Percentiles rank a stretch among this genome's conserved stretches.
These are phyloP conservation scores for Triangularia verruculosa DNA, from an alignment of 2,329 filamentous ascomycete genomes.

Conservation along the genomic window DNA sequence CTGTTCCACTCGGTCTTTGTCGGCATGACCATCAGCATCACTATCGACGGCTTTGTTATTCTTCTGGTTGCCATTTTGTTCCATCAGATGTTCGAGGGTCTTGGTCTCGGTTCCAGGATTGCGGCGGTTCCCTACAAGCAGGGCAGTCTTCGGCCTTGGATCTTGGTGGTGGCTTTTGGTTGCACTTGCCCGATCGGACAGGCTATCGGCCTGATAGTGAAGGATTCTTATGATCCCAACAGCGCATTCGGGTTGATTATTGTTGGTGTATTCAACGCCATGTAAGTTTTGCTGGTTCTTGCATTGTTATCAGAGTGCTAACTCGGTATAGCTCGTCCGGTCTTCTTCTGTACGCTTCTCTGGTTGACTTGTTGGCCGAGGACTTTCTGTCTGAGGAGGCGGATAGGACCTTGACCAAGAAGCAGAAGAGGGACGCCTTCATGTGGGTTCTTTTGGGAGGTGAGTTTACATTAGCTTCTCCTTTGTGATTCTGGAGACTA, in stretches of 20 bases:
- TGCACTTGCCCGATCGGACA: slow-evolving; percentile 64
- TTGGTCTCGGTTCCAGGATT: slow-evolving; percentile 69
- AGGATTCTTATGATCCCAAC: slow-evolving; percentile 59
- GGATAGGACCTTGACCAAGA: slow-evolving; percentile 46
- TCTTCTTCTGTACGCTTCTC: slow-evolving; percentile 58
- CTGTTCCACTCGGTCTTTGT: slow-evolving; percentile 77
- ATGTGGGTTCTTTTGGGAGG: slow-evolving; percentile 50
- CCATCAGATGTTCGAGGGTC: slow-evolving; percentile 68
- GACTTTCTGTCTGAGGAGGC: slow-evolving; percentile 63
- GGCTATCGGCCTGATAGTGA: slow-evolving; percentile 57
- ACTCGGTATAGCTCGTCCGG: slow-evolving; percentile 50
- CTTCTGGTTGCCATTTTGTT: slow-evolving; percentile 68
- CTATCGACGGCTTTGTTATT: slow-evolving; percentile 63
- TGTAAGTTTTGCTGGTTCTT: slow-evolving; percentile 40
- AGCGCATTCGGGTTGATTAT: slow-evolving; percentile 63
- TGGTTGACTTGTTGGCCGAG: slow-evolving; percentile 62
- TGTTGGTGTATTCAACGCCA: slow-evolving; percentile 64
- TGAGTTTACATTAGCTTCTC: slow-evolving; percentile 27
- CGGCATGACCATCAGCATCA: slow-evolving; percentile 69
- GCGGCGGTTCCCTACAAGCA: slow-evolving; percentile 61
- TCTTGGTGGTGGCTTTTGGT: slow-evolving; percentile 60
- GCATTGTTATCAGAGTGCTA: not conserved
- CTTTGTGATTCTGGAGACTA: not conserved
- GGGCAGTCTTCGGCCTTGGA: slow-evolving; percentile 56
- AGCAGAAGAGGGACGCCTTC: slow-evolving; percentile 54